Evolutionary conservation across 1,139 yeast species (phyloP).

Genomic region (Meyerozyma guilliermondii): DNA sequence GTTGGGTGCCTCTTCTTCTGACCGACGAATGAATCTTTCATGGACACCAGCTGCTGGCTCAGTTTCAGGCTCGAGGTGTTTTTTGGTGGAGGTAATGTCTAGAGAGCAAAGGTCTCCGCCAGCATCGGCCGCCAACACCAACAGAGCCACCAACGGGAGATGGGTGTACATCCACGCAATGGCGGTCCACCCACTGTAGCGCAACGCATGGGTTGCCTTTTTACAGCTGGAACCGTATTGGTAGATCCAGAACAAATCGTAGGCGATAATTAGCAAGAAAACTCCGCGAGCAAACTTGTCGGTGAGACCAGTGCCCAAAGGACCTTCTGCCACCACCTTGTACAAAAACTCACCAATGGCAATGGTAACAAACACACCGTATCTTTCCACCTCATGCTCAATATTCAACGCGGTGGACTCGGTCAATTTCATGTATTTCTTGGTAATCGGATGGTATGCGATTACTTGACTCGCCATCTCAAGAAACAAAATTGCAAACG

Average conservation of each 20-base stretch:
- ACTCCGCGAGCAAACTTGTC: slow-evolving; percentile 44
- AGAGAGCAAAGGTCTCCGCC: slow-evolving; percentile 46
- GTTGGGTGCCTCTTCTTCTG: slow-evolving; percentile 18
- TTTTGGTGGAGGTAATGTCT: slow-evolving; percentile 10
- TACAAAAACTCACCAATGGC: slow-evolving; percentile 64
- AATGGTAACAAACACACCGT: slow-evolving; percentile 54
- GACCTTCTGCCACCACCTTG: slow-evolving; percentile 48
- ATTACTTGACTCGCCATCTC: slow-evolving; percentile 34
- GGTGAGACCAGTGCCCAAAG: slow-evolving; percentile 46
- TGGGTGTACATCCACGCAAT: slow-evolving; percentile 46
- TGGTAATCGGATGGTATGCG: slow-evolving; percentile 45
- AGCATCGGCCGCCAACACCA: slow-evolving; percentile 58
- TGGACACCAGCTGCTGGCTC: slow-evolving; percentile 7
- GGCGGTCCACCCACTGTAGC: slow-evolving; percentile 47
- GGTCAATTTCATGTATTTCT: slow-evolving; percentile 33
- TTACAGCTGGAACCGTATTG: slow-evolving; percentile 48
- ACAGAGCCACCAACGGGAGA: slow-evolving; percentile 46
- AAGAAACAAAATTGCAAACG: slow-evolving; percentile 35
- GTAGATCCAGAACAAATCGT: slow-evolving; percentile 49
- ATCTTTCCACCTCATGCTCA: slow-evolving; percentile 64
- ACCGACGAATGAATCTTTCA: slow-evolving; percentile 7
- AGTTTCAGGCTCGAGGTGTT: slow-evolving; percentile 4
- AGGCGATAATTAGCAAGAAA: slow-evolving; percentile 47
- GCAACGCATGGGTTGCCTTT: slow-evolving; percentile 50
- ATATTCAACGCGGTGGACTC: slow-evolving; percentile 60